phyloP scores from a whole-genome alignment of 2,329 filamentous ascomycete species.

The Parastagonospora avenae region DNA sequence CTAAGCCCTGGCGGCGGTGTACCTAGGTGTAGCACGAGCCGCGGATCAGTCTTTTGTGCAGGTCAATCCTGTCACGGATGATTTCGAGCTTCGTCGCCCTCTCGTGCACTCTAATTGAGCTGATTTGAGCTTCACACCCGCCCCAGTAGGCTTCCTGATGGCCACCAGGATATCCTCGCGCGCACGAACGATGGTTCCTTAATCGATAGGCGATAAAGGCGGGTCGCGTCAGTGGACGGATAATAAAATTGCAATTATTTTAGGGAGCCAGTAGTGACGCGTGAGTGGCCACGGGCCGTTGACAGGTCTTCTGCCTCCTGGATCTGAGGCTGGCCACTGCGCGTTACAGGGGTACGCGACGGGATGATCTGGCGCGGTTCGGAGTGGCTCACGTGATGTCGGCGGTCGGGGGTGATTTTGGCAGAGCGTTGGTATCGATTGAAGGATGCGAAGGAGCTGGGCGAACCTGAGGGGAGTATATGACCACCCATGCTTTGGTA shows the following conservation, averaged over 20 bases:
- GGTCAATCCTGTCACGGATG: constrained; percentile 12
- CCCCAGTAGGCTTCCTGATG: constrained; percentile 19
- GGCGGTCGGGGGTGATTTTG: background rate
- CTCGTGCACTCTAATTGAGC: constrained; percentile 18
- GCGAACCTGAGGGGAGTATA: constrained; percentile 10
- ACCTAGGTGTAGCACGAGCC: constrained; percentile 40
- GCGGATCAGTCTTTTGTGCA: constrained; percentile 16
- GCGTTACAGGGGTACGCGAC: constrained; percentile 3
- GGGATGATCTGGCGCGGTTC: constrained; percentile 9
- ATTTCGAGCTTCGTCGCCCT: constrained; percentile 8
- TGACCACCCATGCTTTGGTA: constrained; percentile 4
- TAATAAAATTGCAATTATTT: constrained; percentile 35
- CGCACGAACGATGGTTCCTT: constrained; percentile 12
- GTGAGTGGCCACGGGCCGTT: constrained; percentile 21
- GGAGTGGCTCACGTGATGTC: constrained; percentile 14
- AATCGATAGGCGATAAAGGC: constrained; percentile 29
- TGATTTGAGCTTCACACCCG: constrained; percentile 17
- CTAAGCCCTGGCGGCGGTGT: constrained; percentile 25
- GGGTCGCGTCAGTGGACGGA: constrained; percentile 32
- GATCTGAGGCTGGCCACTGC: constrained; percentile 22
- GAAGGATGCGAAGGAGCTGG: background rate
- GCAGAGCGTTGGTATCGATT: constrained; percentile 1
- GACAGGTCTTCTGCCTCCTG: constrained; percentile 11
- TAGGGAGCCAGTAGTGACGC: constrained; percentile 44
- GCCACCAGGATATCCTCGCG: constrained; percentile 31